Percentiles rank a stretch among this genome's conserved stretches.
phyloP scores from a whole-genome alignment of 2,329 filamentous ascomycete species.

The Penicillium sp. region DNA sequence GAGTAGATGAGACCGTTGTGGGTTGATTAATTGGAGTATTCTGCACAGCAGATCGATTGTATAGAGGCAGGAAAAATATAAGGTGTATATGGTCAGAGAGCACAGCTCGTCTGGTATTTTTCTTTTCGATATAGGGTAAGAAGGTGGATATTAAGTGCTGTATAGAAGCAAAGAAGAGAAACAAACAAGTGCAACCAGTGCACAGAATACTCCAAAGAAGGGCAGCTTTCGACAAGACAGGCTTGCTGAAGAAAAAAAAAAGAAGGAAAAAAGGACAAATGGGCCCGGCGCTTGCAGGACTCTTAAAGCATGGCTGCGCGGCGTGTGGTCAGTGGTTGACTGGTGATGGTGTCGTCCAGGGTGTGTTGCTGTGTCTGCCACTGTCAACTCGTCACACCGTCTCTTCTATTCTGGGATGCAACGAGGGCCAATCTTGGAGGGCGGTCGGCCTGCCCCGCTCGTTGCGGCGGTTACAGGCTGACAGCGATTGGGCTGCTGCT shows the following conservation, averaged over 20 bases:
- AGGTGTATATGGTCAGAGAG: constrained; percentile 28
- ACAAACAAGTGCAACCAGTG: constrained; percentile 53
- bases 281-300: constrained; percentile 24
- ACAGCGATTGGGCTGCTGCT: not conserved
- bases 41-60: constrained; percentile 28
- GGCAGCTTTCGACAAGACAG: constrained; percentile 46
- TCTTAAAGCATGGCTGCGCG: constrained; percentile 22
- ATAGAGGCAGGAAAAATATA: constrained; percentile 34
- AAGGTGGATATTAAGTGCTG: constrained; percentile 16
- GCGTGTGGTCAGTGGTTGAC: not conserved
- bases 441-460: constrained; percentile 6
- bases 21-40: constrained; percentile 33
- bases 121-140: constrained; percentile 26
- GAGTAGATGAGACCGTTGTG: constrained; percentile 24
- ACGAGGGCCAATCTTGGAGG: constrained; percentile 1
- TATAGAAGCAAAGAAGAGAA: constrained; percentile 48
- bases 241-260: constrained; percentile 68
- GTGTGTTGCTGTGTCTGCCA: not conserved
- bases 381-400: constrained; percentile 19
- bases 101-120: constrained; percentile 44
- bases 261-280: constrained; percentile 31
- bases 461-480: not conserved
- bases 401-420: constrained; percentile 16
- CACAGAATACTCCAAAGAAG: constrained; percentile 51
- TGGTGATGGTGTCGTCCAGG: not conserved